Base-by-base conservation (phyloP, 495 filamentous ascomycete species). In the Penicillium canariense region DNA sequence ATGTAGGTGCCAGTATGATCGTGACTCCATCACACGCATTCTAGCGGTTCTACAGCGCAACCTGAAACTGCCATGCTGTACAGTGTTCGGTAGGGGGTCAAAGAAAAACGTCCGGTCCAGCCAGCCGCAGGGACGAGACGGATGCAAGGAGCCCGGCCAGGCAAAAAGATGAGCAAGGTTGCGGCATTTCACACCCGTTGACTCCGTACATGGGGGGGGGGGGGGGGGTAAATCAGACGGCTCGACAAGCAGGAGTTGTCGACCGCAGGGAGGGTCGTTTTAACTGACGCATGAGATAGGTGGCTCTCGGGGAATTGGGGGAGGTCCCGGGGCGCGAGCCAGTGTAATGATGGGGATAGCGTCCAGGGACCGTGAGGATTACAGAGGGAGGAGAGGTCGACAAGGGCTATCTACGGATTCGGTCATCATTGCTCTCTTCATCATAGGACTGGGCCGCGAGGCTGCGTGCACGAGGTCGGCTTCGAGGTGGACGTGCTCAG, bases 141-240 rank as follows among this genome's bases (percentile, higher is more conserved):
- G 22, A 58, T 63, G 63, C 63, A 66, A 66, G 63, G 63, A 63
- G 63, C 60, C 57, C 45, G 46, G 51, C 51, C 52, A 36, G 56
- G 54, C 52, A 58, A 47, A 46, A 43, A 31, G 40, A 54, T 52
- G 43, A 48, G 54, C 51, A 35, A 15, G 32, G 53, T 18, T 43
- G n/a, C n/a, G n/a, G n/a, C n/a, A n/a, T n/a, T n/a, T n/a, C n/a
- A n/a, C 18, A 56, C 42, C 51, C 51, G 49, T 17, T 11, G 34
- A 38, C 34, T 17, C 3, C 38, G 25, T 42, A 12, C 20, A 22
- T 25, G 38, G n/a, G n/a, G n/a, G n/a, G n/a, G n/a, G n/a, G n/a
- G n/a, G n/a, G n/a, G n/a, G n/a, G n/a, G n/a, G n/a, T n/a, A 23
- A 42, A 42, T 25, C 3, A 14, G 38, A 25, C 20, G 11, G 38